A percentile compares a stretch with the other conserved stretches of the same genome.
Conservation (phyloP, 2,329 filamentous ascomycete species). For the Arthrobotrys pseudoclavata region DNA sequence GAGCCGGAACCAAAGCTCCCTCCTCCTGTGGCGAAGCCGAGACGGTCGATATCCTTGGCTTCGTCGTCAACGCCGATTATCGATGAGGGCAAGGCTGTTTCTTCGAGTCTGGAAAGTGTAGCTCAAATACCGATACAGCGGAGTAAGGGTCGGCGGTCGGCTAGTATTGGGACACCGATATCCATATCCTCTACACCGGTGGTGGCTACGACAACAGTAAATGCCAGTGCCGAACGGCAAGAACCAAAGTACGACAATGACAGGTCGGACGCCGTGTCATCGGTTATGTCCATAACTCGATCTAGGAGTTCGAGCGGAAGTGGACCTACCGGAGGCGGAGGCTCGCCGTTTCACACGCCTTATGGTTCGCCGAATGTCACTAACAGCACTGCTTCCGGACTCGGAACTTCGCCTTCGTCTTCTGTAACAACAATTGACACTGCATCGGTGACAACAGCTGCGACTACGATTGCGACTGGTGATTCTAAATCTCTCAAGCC, state of each 20-base stretch:
- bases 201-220: constrained; percentile 45
- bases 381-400: constrained; percentile 12
- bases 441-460: constrained; percentile 26
- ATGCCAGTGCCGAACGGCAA: constrained; percentile 52
- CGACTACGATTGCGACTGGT: constrained; percentile 25
- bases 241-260: constrained; percentile 57
- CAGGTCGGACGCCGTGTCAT: constrained; percentile 50
- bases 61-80: constrained; percentile 36
- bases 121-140: constrained; percentile 57
- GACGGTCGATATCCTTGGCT: constrained; percentile 26
- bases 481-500: constrained; percentile 37
- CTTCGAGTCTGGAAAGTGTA: constrained; percentile 44
- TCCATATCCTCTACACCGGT: constrained; percentile 33
- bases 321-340: constrained; percentile 24
- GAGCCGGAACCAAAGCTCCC: constrained; percentile 61
- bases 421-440: constrained; percentile 45
- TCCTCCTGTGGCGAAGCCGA: constrained; percentile 61
- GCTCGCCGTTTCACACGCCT: constrained; percentile 43
- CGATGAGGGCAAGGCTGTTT: constrained; percentile 53
- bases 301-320: constrained; percentile 53
- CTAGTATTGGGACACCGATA: constrained; percentile 44
- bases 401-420: constrained; percentile 38
- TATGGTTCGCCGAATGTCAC: constrained; percentile 36
- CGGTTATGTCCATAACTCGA: constrained; percentile 51
- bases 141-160: constrained; percentile 29